A percentile compares a stretch with the other conserved stretches of the same genome.
Conservation (phyloP, 169 alveolate genomes). For the Fabrea salina region DNA sequence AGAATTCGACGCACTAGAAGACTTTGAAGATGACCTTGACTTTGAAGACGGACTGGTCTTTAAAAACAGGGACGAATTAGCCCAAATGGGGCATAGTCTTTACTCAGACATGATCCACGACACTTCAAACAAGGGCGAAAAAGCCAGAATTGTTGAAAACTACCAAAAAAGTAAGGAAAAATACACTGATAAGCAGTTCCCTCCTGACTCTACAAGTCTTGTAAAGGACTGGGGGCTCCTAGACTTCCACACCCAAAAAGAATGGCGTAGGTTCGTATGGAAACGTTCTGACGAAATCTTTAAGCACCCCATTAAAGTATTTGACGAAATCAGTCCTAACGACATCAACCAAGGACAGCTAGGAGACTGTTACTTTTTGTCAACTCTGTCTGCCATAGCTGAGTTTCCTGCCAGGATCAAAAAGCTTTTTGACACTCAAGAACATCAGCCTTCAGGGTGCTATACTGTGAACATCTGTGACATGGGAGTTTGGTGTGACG, state of each 20-base stretch:
- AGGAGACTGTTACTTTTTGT: conserved; percentile 78
- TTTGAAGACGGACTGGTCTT: background rate
- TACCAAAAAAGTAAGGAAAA: background rate
- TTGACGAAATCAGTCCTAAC: conserved; percentile 32
- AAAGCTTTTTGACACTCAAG: conserved; percentile 40
- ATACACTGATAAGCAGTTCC: conserved; percentile 25
- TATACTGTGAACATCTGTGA: conserved; percentile 54
- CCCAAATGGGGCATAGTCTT: background rate
- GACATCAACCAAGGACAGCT: conserved; percentile 74
- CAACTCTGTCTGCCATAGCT: conserved; percentile 70
- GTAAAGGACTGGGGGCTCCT: background rate
- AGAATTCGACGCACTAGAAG: too few relatives aligned
- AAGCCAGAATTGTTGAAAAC: background rate
- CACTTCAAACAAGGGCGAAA: conserved; percentile 20
- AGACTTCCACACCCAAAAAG: background rate
- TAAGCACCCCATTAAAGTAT: conserved; percentile 6
- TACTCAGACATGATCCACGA: background rate
- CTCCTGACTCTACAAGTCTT: conserved; percentile 8
- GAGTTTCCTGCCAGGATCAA: conserved; percentile 56
- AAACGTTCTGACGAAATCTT: conserved; percentile 20
- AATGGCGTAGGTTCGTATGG: conserved; percentile 23
- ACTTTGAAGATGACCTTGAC: background rate
- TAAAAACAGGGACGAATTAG: background rate
- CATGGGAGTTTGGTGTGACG: conserved; percentile 51
- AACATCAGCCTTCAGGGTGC: conserved; percentile 41